Evolutionary conservation across 768 basidiomycete genomes (phyloP), one percentile per base, ranked within the genome.

Genomic region (Leccinellum luteum): DNA sequence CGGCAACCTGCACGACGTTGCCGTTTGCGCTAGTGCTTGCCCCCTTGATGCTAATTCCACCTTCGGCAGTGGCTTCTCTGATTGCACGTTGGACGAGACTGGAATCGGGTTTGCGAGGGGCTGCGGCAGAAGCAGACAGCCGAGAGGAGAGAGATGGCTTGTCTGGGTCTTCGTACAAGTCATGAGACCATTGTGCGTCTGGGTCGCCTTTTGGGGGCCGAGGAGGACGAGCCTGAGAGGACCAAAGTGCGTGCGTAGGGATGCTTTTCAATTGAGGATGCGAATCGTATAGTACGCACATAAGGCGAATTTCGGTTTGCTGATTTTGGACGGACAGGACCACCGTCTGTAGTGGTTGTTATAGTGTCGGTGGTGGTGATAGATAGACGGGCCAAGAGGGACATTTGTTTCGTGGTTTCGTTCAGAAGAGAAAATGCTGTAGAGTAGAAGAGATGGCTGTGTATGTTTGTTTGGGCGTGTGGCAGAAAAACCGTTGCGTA

Each of bases 1-100:
- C 90, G 3, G 83, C 77, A 23, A 94, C 86, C 67, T 91, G 83
- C 0, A 94, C 84, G 34, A 88, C 83, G 62, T 89, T 90, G 15
- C 85, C 84, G 27, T 65, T 69, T 41, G 79, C 73, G 27, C 70
- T 63, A 1, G 75, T 62, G 67, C 83, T 78, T 9, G 89, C 89
- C 14, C 89, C 89, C 69, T 89, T 89, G 73, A 91, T 90, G 30
- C 77, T 79, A 14, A 90, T 68, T 21, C 76, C 73, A 56, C 60
- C 68, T 59, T 65, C 63, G 55, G 60, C 72, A 0, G 79, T 80
- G 31, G 85, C 86, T n/a, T 87, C 86, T 49, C 80, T 77, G 19
- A 89, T 76, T 15, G 87, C 87, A 64, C 80, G 83, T 57, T 85
- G 81, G 14, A 81, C 82, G 45, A 85, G 78, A 17, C 73, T 75